These are phyloP conservation scores for Phytopythium mirpurense DNA, from an alignment of 352 stramenopile species.

Conservation along the genomic window DNA sequence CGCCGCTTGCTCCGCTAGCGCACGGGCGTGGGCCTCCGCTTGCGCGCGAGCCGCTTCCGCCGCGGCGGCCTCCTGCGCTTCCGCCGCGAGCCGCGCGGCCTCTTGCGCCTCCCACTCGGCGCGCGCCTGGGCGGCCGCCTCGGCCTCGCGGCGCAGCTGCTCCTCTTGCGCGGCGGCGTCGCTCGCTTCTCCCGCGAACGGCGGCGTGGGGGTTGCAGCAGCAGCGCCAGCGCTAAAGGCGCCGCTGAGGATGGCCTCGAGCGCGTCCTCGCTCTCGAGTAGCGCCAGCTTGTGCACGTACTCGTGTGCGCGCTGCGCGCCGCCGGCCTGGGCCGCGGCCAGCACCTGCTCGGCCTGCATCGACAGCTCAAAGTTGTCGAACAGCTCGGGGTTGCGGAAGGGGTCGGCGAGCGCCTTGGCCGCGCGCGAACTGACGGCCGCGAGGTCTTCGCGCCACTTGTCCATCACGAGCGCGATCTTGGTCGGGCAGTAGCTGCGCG, in stretches of 20 bases:
- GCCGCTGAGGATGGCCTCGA: constrained; percentile 42
- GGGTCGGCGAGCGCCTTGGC: constrained; percentile 95
- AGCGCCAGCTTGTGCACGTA: constrained; percentile 77
- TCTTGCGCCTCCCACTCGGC: constrained; percentile 16
- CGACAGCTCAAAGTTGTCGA: constrained; percentile 94
- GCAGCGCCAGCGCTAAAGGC: constrained; percentile 9
- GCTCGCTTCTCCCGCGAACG: constrained; percentile 17
- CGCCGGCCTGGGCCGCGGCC: constrained; percentile 57
- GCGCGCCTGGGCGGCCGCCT: constrained; percentile 21
- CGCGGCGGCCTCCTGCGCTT: constrained; percentile 14
- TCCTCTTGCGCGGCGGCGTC: constrained; percentile 17
- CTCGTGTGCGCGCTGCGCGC: constrained; percentile 37
- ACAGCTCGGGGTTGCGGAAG: constrained; percentile 89
- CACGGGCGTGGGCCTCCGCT: constrained; percentile 21
- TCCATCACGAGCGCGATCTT: constrained; percentile 94
- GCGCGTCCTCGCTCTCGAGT: constrained; percentile 56
- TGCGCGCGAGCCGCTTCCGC: constrained; percentile 19
- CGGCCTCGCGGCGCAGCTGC: constrained; percentile 13
- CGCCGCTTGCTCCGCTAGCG: constrained; percentile 15
- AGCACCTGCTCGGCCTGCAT: constrained; percentile 94
- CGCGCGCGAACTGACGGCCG: constrained; percentile 80
- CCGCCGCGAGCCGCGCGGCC: constrained; percentile 19
- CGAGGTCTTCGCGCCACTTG: constrained; percentile 95
- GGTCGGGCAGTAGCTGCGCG: constrained; percentile 96
- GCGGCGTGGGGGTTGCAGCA: constrained; percentile 7